These are phyloP conservation scores for Diphasiastrum complanatum DNA, from an alignment of 83 land plant species.

Conservation along the genomic window DNA sequence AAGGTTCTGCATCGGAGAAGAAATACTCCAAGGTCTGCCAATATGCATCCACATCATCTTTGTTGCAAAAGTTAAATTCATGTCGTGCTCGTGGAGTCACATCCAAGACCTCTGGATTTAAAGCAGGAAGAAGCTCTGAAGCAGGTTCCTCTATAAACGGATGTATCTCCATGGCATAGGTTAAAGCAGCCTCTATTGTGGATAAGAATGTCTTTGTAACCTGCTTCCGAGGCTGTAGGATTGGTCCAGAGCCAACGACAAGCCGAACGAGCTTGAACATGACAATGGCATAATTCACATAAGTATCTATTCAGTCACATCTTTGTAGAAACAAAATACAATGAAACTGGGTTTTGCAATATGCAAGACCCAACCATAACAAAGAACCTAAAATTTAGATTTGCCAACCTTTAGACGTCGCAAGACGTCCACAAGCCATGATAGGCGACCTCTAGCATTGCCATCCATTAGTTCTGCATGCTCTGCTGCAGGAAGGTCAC, in stretches of 20 bases:
- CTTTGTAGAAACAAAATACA: background rate
- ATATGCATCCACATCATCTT: constrained; percentile 64
- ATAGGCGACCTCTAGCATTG: constrained; percentile 63
- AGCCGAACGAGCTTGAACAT: constrained; percentile 32
- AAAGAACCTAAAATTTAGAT: background rate
- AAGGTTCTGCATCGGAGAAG: constrained; percentile 57
- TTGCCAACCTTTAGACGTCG: constrained; percentile 64
- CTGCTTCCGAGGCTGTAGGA: background rate
- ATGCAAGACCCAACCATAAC: too few species aligned
- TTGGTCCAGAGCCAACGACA: constrained; percentile 23
- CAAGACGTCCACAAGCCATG: constrained; percentile 67
- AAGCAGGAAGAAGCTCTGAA: constrained; percentile 34
- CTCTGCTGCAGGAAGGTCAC: constrained; percentile 62
- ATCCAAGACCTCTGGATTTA: constrained; percentile 35
- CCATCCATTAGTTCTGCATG: constrained; percentile 48
- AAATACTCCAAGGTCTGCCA: constrained; percentile 92
- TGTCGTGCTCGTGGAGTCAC: constrained; percentile 58
- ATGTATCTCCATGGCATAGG: constrained; percentile 74
- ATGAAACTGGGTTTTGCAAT: background rate
- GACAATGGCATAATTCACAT: too few species aligned
- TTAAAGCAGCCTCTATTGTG: constrained; percentile 40
- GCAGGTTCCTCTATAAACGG: constrained; percentile 86
- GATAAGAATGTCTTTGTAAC: background rate
- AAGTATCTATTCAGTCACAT: background rate
- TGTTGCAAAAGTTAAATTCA: constrained; percentile 57